These are phyloP conservation scores for Candida ulmi DNA, from an alignment of 805 yeast genomes.

Conservation along the genomic window DNA sequence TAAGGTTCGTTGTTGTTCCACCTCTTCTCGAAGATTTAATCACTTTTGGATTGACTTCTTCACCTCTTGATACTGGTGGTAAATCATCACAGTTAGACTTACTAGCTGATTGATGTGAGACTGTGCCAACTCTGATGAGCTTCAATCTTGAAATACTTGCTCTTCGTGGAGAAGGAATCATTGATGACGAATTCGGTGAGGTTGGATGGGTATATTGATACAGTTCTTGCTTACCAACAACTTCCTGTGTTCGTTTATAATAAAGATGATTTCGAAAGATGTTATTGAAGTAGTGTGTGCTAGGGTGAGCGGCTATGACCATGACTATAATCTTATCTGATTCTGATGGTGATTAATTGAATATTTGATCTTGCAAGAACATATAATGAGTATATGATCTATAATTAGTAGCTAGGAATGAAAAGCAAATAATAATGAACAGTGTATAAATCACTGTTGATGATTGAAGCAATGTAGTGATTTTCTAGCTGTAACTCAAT, in stretches of 20 bases:
- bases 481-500: too few relatives aligned
- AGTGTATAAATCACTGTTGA: too few relatives aligned
- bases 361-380: too few relatives aligned
- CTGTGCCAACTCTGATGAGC: neutral
- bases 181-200: neutral
- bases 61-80: neutral
- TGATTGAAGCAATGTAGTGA: too few relatives aligned
- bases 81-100: neutral
- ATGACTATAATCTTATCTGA: too few relatives aligned
- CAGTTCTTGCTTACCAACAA: neutral
- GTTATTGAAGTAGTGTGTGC: constrained; percentile 5
- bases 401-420: too few relatives aligned
- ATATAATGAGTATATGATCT: too few relatives aligned
- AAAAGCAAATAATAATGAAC: too few relatives aligned
- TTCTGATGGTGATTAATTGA: too few relatives aligned
- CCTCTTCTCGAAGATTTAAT: too few relatives aligned
- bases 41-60: too few relatives aligned
- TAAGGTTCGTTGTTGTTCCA: too few relatives aligned
- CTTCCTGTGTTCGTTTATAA: constrained; percentile 1
- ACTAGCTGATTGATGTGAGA: neutral
- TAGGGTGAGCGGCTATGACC: constrained; percentile 1
- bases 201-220: neutral
- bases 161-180: neutral
- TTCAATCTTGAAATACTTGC: neutral
- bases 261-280: constrained; percentile 9